phyloP scores from a whole-genome alignment of 176 grass and related monocot species.

The Triticum timopheevii region DNA sequence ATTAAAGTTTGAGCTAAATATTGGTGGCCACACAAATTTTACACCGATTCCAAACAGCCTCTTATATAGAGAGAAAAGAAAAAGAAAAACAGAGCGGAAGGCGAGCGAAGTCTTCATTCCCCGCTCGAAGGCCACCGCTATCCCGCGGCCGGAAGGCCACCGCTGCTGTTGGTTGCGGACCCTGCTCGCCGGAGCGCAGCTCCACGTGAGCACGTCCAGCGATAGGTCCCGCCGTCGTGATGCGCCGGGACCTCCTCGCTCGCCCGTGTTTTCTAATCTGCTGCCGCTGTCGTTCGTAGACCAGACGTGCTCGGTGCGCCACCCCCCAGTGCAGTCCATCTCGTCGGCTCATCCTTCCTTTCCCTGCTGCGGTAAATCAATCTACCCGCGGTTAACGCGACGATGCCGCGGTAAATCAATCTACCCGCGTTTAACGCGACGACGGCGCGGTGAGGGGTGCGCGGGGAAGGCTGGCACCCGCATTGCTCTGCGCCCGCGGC shows the following conservation, averaged over 20 bases:
- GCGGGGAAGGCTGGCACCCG: no score
- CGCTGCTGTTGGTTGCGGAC: background rate
- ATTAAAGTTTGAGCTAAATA: no score
- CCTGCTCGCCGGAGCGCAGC: background rate
- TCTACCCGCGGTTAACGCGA: background rate
- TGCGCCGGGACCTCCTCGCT: background rate
- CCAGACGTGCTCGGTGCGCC: background rate
- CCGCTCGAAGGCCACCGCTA: no score
- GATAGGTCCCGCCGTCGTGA: background rate
- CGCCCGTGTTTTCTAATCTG: background rate
- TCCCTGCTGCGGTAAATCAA: background rate
- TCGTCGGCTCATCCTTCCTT: background rate
- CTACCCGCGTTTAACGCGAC: background rate
- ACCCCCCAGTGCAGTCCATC: background rate
- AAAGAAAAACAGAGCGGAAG: no score
- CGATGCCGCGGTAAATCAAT: background rate
- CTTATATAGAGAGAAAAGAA: no score
- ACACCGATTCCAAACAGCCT: no score
- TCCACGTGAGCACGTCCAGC: background rate
- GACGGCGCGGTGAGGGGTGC: background rate
- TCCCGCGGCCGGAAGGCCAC: background rate
- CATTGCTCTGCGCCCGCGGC: constrained; percentile 25
- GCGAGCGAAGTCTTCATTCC: no score
- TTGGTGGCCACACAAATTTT: no score
- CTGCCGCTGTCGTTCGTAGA: background rate